phyloP scores from a whole-genome alignment of 306 rosid species.

The Lathyrus oleraceus region DNA sequence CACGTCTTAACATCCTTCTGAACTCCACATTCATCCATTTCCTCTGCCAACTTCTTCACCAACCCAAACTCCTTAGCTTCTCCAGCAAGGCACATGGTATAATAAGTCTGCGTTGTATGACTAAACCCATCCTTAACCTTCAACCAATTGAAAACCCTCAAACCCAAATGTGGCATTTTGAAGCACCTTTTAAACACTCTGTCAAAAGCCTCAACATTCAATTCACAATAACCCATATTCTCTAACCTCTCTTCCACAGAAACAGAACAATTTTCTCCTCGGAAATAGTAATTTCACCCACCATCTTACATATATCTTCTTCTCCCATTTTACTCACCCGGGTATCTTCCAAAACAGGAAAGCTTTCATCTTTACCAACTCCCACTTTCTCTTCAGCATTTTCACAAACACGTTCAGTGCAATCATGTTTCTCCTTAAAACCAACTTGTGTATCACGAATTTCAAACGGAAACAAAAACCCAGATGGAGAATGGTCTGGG shows the following conservation, averaged over 20 bases:
- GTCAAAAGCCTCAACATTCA: constrained; percentile 60
- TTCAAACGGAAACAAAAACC: constrained; percentile 38
- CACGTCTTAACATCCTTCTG: constrained; percentile 69
- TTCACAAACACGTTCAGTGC: constrained; percentile 52
- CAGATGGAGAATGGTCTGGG: constrained; percentile 40
- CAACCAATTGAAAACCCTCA: constrained; percentile 72
- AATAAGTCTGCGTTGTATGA: constrained; percentile 58
- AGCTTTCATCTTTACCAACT: constrained; percentile 32
- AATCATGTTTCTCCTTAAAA: constrained; percentile 20
- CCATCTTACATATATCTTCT: constrained; percentile 54
- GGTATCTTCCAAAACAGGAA: constrained; percentile 31
- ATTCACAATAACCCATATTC: constrained; percentile 40
- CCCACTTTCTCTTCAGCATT: constrained; percentile 39
- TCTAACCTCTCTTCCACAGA: constrained; percentile 66
- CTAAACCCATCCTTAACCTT: constrained; percentile 55
- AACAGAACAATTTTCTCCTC: constrained; percentile 42
- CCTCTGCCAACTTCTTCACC: constrained; percentile 66
- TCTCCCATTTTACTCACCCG: constrained; percentile 41
- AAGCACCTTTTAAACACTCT: constrained; percentile 86
- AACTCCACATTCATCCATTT: constrained; percentile 58
- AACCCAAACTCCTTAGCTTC: constrained; percentile 67
- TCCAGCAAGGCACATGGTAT: constrained; percentile 74
- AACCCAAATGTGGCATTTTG: constrained; percentile 64
- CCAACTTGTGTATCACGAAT: neutral
- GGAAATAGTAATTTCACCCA: constrained; percentile 60